Conservation (phyloP, 192 early-diverging fungal species). For the Rhizoclosmatium sp. region DNA sequence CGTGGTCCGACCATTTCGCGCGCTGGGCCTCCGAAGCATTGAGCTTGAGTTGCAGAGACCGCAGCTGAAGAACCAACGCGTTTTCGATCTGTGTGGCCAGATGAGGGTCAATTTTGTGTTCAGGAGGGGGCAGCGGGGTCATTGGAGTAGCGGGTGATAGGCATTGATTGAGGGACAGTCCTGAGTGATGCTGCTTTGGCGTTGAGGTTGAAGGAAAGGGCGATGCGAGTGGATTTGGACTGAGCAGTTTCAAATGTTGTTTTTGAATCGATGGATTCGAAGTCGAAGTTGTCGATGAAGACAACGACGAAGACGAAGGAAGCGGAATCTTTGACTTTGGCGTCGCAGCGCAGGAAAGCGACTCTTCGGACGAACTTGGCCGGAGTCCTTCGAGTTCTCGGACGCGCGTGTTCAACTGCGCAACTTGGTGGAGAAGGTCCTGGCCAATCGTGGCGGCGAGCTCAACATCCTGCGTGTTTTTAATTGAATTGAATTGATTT, state of each 20-base stretch:
- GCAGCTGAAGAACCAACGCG: slow-evolving; percentile 13
- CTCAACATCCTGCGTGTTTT: slow-evolving; percentile 10
- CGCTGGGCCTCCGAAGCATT: background rate
- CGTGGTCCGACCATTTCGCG: slow-evolving; percentile 34
- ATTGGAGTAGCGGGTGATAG: background rate
- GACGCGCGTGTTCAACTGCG: slow-evolving; percentile 10
- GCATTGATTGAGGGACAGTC: background rate
- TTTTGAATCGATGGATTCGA: background rate
- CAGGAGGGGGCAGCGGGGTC: background rate
- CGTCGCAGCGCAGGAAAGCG: background rate
- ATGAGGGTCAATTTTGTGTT: slow-evolving; percentile 11
- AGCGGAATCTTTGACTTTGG: background rate
- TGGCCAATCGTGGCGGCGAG: slow-evolving; percentile 47
- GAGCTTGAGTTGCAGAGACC: background rate
- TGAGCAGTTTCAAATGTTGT: background rate
- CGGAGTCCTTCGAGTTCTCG: slow-evolving; percentile 1
- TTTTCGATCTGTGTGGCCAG: slow-evolving; percentile 21
- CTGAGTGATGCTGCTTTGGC: background rate
- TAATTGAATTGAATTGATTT: background rate
- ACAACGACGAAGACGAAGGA: slow-evolving; percentile 1
- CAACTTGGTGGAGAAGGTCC: slow-evolving; percentile 38
- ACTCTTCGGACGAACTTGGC: background rate
- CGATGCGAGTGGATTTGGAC: background rate
- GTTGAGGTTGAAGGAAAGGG: background rate
- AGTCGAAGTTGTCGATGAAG: background rate